Conservation (phyloP, 2,329 filamentous ascomycete genomes). For the Trichoderma simmonsii region DNA sequence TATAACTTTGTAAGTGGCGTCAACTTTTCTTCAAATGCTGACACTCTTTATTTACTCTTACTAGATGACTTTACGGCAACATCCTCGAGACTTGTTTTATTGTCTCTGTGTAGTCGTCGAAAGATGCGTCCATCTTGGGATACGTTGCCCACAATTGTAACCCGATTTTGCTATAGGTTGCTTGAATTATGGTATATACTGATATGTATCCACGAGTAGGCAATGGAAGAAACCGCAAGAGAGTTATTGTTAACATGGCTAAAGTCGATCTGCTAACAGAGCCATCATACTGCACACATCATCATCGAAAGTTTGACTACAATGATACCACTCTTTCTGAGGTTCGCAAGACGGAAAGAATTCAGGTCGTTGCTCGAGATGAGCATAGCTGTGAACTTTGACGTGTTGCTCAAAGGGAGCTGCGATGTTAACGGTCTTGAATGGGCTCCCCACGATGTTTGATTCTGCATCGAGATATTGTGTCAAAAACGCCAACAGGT, state of each 20-base stretch:
- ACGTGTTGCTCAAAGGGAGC: not conserved
- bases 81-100: not conserved
- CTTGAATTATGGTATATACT: not conserved
- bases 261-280: not conserved
- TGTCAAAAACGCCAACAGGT: not conserved
- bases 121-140: not conserved
- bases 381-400: not conserved
- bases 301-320: not conserved
- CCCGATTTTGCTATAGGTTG: not conserved
- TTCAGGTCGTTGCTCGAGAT: not conserved
- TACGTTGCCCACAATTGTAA: not conserved
- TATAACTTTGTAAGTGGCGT: not conserved
- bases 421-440: not conserved
- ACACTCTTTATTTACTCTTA: not conserved
- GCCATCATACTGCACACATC: not conserved
- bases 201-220: not conserved
- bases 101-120: not conserved
- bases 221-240: not conserved
- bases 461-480: not conserved
- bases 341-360: not conserved
- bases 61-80: not conserved
- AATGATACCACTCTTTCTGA: not conserved
- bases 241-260: not conserved
- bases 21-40: not conserved
- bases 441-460: not conserved